Conservation (phyloP, 2,329 filamentous ascomycete genomes). For the Xylariomycetidae sp. region DNA sequence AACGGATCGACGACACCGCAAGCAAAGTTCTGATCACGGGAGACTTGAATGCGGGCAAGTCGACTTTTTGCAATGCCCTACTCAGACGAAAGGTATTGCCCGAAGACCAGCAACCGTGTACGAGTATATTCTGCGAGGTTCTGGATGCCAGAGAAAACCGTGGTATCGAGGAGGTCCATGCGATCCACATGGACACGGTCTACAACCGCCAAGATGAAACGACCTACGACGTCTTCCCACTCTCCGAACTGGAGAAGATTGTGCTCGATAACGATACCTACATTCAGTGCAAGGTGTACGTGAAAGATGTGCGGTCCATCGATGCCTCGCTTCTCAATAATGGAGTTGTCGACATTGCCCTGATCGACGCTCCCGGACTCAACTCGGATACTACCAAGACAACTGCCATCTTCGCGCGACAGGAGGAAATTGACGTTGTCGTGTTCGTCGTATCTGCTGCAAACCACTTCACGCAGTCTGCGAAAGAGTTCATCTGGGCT, state of each 20-base stretch:
- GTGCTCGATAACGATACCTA: conserved; percentile 85
- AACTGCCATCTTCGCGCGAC: conserved; percentile 90
- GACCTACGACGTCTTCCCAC: conserved; percentile 80
- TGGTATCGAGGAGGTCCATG: conserved; percentile 90
- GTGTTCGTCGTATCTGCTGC: conserved; percentile 97
- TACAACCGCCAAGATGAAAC: conserved; percentile 91
- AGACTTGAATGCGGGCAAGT: conserved; percentile 95
- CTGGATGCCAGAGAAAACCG: conserved; percentile 87
- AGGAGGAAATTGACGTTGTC: conserved; percentile 98
- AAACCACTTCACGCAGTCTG: conserved; percentile 95
- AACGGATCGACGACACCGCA: conserved; percentile 93
- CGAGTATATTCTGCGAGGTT: conserved; percentile 97
- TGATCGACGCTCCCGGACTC: conserved; percentile 92
- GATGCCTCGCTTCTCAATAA: conserved; percentile 96
- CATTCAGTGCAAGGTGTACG: conserved; percentile 93
- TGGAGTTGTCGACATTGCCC: conserved; percentile 92
- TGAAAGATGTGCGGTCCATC: conserved; percentile 81
- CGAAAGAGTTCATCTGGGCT: conserved; percentile 96
- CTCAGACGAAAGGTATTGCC: conserved; percentile 86
- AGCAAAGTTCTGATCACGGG: conserved; percentile 96
- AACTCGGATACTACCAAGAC: conserved; percentile 97
- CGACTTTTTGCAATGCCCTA: conserved; percentile 97
- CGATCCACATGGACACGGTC: conserved; percentile 70
- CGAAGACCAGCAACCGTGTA: conserved; percentile 96
- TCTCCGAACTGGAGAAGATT: conserved; percentile 78